Percentiles rank a stretch among this genome's conserved stretches.
These are phyloP conservation scores for Microstegium vimineum DNA, from an alignment of 176 grass and related monocot genomes.

Conservation along the genomic window DNA sequence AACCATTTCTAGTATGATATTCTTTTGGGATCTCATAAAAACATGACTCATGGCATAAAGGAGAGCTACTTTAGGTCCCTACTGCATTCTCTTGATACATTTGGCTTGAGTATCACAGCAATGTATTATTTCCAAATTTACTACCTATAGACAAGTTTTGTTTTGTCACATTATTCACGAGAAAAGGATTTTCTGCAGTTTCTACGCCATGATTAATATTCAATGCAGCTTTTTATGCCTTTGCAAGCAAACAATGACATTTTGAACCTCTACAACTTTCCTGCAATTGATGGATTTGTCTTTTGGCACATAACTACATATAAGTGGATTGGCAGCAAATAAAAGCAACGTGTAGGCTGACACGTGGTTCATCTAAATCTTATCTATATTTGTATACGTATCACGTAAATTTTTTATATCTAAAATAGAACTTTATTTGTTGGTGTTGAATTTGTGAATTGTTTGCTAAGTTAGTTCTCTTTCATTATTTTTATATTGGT, in stretches of 20 bases:
- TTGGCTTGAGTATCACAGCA: not conserved
- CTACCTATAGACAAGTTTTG: too few species aligned
- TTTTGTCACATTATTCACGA: too few species aligned
- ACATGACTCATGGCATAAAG: not conserved
- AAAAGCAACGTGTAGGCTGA: not conserved
- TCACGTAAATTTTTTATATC: not conserved
- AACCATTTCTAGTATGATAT: not conserved
- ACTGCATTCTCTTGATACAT: not conserved
- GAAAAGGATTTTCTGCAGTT: too few species aligned
- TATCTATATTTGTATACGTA: not conserved
- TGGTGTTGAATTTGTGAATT: not conserved
- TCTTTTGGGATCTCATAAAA: constrained; percentile 1
- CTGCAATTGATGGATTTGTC: too few species aligned
- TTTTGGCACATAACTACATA: too few species aligned
- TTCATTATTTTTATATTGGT: not conserved
- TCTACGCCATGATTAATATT: too few species aligned
- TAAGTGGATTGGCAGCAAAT: not conserved
- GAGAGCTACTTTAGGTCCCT: not conserved
- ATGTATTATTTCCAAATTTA: not conserved
- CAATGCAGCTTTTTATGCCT: too few species aligned
- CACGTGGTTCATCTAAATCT: not conserved
- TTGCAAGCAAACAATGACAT: too few species aligned
- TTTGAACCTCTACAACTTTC: too few species aligned
- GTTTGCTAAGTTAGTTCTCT: not conserved
- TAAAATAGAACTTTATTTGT: not conserved